These are phyloP conservation scores for Sporothrix brunneoviolacea DNA, from an alignment of 2,329 filamentous ascomycete genomes.

Conservation along the genomic window DNA sequence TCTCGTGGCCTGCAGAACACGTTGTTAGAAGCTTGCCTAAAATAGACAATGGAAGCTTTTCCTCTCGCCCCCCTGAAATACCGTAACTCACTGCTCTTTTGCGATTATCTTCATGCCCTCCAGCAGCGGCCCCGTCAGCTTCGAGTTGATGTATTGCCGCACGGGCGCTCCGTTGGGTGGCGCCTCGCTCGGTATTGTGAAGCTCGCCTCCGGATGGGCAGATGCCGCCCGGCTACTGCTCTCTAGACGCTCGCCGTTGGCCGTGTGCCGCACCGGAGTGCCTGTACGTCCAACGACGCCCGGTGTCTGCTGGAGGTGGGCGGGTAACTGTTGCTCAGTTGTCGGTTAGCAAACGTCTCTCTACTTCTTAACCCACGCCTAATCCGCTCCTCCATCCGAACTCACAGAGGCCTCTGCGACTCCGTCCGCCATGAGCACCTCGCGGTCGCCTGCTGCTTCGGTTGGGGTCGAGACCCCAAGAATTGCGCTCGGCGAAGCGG, in stretches of 20 bases:
- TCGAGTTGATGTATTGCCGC: constrained; percentile 64
- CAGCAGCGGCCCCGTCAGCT: constrained; percentile 59
- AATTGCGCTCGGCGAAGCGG: too few species aligned
- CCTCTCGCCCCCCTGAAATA: too few species aligned
- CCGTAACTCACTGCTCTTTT: constrained; percentile 62
- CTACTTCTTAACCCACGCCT: too few species aligned
- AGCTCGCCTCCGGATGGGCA: constrained; percentile 44
- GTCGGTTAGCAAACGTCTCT: too few species aligned
- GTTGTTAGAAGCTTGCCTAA: too few species aligned
- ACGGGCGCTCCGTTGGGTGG: constrained; percentile 61
- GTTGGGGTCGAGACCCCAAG: too few species aligned
- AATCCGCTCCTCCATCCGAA: too few species aligned
- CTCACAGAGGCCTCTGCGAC: too few species aligned
- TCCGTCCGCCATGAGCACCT: too few species aligned
- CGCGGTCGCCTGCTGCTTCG: too few species aligned
- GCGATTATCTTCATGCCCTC: constrained; percentile 71
- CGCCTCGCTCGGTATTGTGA: constrained; percentile 53
- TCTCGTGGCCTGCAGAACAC: constrained; percentile 50
- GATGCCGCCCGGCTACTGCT: constrained; percentile 48
- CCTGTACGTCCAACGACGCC: constrained; percentile 33
- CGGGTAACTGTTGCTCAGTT: constrained; percentile 6
- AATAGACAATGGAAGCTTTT: too few species aligned
- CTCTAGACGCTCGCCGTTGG: constrained; percentile 20
- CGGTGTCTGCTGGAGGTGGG: not conserved
- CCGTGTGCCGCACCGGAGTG: constrained; percentile 37